These are phyloP conservation scores for Achaetomiella virescens DNA, from an alignment of 495 filamentous ascomycete species.

Conservation along the genomic window DNA sequence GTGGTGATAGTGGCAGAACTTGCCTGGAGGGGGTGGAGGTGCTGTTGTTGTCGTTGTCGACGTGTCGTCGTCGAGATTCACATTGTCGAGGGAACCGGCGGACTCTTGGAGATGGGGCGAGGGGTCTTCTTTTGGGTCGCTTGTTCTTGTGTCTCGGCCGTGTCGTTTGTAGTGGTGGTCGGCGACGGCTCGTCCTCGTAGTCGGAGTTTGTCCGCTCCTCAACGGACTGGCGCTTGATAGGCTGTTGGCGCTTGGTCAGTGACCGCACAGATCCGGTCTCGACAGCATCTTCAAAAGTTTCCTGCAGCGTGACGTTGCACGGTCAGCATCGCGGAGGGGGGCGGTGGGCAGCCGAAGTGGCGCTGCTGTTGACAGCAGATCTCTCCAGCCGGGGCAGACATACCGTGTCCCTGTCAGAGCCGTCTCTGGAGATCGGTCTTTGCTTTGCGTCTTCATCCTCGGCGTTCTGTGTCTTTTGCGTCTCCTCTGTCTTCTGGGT, in stretches of 20 bases:
- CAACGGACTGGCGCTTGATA: slow-evolving; percentile 23
- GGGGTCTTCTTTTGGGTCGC: slow-evolving; percentile 36
- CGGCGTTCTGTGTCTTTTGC: not conserved
- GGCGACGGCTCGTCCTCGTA: slow-evolving; percentile 30
- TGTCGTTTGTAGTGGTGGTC: slow-evolving; percentile 9
- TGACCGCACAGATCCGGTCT: slow-evolving; percentile 46
- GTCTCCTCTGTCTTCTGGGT: not conserved
- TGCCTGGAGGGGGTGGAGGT: slow-evolving; percentile 12
- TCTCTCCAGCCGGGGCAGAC: slow-evolving; percentile 1
- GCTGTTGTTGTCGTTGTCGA: not conserved
- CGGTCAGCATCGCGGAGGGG: slow-evolving; percentile 11
- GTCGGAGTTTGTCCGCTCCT: slow-evolving; percentile 25
- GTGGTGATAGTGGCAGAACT: slow-evolving; percentile 8
- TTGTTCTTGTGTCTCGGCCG: slow-evolving; percentile 16
- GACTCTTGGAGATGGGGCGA: slow-evolving; percentile 59
- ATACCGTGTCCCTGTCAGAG: slow-evolving; percentile 39
- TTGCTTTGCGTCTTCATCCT: not conserved
- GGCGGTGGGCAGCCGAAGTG: slow-evolving; percentile 14
- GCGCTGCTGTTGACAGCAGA: not conserved
- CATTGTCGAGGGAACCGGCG: slow-evolving; percentile 51
- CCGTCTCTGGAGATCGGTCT: slow-evolving; percentile 9
- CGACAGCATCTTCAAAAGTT: slow-evolving; percentile 70
- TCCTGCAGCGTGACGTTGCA: slow-evolving; percentile 46
- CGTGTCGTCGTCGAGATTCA: slow-evolving; percentile 56
- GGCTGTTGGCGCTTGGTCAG: slow-evolving; percentile 47